Evolutionary conservation across 2,329 filamentous ascomycete species (phyloP).

Genomic region (Graphilbum sp.): DNA sequence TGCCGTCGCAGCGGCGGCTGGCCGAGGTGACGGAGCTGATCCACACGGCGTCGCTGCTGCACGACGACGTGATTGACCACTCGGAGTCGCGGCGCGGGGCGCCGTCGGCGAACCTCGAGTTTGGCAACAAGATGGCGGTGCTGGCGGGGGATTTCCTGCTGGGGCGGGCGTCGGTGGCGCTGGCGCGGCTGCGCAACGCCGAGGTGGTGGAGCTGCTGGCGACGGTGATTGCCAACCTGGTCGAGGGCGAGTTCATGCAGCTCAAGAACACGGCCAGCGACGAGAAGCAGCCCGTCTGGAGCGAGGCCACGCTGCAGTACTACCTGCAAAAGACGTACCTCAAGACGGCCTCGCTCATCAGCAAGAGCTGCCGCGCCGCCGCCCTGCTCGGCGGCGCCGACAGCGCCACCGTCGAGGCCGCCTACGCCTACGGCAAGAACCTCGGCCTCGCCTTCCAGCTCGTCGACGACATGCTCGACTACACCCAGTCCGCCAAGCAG

Average conservation of each 20-base stretch:
- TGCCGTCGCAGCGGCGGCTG: constrained; percentile 81
- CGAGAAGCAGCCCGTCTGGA: constrained; percentile 70
- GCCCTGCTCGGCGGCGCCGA: constrained; percentile 69
- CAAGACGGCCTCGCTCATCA: constrained; percentile 90
- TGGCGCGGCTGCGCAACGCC: constrained; percentile 77
- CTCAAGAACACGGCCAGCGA: constrained; percentile 88
- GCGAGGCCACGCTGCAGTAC: constrained; percentile 76
- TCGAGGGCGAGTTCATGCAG: constrained; percentile 99
- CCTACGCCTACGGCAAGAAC: constrained; percentile 86
- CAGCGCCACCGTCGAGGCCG: constrained; percentile 68
- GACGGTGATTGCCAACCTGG: constrained; percentile 91
- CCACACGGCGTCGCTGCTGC: constrained; percentile 87
- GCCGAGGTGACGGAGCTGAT: constrained; percentile 97
- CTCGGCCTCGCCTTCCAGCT: constrained; percentile 90
- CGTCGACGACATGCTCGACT: constrained; percentile 95
- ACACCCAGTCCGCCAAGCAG: constrained; percentile 70
- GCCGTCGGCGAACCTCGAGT: constrained; percentile 82
- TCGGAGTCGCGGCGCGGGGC: constrained; percentile 69
- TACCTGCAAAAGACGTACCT: constrained; percentile 98
- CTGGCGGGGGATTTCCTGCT: constrained; percentile 93
- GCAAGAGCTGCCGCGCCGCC: constrained; percentile 83
- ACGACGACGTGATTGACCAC: constrained; percentile 97
- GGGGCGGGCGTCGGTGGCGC: constrained; percentile 79
- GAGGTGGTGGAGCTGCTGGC: constrained; percentile 91
- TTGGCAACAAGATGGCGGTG: constrained; percentile 99